These are phyloP conservation scores for Chloropicon primus DNA, from an alignment of 139 green algal genomes.

Conservation along the genomic window DNA sequence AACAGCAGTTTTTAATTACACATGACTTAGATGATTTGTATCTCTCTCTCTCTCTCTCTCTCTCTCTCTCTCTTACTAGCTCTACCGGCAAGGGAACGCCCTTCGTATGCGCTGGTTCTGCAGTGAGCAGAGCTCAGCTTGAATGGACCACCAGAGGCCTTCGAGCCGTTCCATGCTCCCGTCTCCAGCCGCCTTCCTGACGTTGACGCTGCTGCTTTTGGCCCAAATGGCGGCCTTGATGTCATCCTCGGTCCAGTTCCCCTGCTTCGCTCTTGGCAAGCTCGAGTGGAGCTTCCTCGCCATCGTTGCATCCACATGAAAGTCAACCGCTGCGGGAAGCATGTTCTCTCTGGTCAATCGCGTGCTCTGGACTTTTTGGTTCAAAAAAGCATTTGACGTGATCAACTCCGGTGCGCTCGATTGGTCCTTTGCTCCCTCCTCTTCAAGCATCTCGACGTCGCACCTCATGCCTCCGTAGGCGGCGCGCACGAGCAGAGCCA, in stretches of 20 bases:
- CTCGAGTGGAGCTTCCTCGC: not conserved
- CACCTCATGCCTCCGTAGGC: not conserved
- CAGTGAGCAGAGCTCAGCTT: not conserved
- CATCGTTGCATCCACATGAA: not conserved
- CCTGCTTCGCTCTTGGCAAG: not conserved
- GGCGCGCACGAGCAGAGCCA: not conserved
- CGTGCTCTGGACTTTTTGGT: not conserved
- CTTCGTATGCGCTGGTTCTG: not conserved
- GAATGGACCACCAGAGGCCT: not conserved
- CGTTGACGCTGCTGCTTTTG: not conserved
- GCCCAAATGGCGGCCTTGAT: not conserved
- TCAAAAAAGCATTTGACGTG: not conserved
- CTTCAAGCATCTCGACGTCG: not conserved
- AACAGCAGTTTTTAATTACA: no score
- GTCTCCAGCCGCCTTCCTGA: not conserved
- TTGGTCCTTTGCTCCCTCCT: not conserved
- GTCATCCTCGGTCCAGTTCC: not conserved
- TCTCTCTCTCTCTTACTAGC: no score
- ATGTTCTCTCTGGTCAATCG: not conserved
- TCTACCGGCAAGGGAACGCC: no score
- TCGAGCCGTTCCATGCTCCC: not conserved
- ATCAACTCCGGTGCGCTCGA: not conserved
- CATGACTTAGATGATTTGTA: no score
- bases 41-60: no score
- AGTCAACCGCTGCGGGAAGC: not conserved